phyloP scores from a whole-genome alignment of 257 asterid species.

The Rehmannia glutinosa region DNA sequence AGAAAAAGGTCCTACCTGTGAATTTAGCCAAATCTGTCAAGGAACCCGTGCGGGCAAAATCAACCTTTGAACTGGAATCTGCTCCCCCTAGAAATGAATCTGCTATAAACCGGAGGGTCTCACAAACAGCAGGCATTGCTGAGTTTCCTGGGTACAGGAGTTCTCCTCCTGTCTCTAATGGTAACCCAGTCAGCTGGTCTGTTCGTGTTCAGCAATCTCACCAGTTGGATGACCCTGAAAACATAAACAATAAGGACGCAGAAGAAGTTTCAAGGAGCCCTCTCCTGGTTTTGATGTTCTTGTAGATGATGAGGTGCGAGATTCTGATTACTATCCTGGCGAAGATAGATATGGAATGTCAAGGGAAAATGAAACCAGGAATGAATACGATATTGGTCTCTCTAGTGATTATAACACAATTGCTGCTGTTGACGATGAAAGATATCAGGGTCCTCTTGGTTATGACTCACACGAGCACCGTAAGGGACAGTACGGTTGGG shows the following conservation, averaged over 20 bases:
- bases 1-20: slow-evolving; percentile 30
- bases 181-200: slow-evolving; percentile 30
- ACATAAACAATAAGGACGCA: slow-evolving; percentile 40
- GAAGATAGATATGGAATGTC: slow-evolving; percentile 69
- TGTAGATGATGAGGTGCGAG: slow-evolving; percentile 74
- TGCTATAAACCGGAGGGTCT: slow-evolving; percentile 24
- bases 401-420: slow-evolving; percentile 47
- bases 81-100: slow-evolving; percentile 34
- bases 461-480: slow-evolving; percentile 44
- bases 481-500: slow-evolving; percentile 49
- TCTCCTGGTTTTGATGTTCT: slow-evolving; percentile 97
- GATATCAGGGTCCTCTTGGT: slow-evolving; percentile 44
- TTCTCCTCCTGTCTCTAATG: slow-evolving; percentile 27
- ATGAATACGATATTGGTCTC: slow-evolving; percentile 41
- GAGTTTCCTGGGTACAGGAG: slow-evolving; percentile 25
- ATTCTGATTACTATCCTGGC: slow-evolving; percentile 59
- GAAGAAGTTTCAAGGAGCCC: slow-evolving; percentile 80
- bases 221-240: slow-evolving; percentile 36
- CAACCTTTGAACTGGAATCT: slow-evolving; percentile 24
- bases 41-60: slow-evolving; percentile 23
- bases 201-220: slow-evolving; percentile 31
- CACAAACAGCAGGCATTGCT: slow-evolving; percentile 16
- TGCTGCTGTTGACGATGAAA: slow-evolving; percentile 41
- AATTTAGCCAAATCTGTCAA: slow-evolving; percentile 35
- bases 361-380: slow-evolving; percentile 42